Conservation (phyloP, 2,329 filamentous ascomycete genomes). For the Davidsoniella neocaledoniae region DNA sequence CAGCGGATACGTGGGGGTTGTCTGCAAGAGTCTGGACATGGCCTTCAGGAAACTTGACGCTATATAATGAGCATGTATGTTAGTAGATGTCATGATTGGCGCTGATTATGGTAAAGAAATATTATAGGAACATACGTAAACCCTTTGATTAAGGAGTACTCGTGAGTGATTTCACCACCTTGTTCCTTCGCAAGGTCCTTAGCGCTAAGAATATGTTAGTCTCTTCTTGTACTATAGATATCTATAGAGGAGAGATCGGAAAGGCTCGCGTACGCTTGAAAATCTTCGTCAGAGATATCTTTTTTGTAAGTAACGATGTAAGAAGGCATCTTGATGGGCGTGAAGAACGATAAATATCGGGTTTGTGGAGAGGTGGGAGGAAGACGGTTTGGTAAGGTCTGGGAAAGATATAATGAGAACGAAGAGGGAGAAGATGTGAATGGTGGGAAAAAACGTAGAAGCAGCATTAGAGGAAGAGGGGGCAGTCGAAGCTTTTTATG, state of each 20-base stretch:
- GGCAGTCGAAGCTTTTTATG: constrained; percentile 11
- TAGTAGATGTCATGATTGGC: neutral
- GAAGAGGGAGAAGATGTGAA: constrained; percentile 8
- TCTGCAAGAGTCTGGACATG: constrained; percentile 44
- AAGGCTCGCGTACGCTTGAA: constrained; percentile 40
- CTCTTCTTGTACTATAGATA: neutral
- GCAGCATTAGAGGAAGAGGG: constrained; percentile 8
- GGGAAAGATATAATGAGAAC: constrained; percentile 2
- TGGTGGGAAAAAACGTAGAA: constrained; percentile 6
- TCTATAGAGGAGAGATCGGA: neutral
- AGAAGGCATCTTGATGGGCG: constrained; percentile 30
- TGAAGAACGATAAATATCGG: constrained; percentile 5
- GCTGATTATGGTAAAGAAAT: neutral
- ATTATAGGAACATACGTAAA: constrained; percentile 58
- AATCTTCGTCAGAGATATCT: constrained; percentile 46
- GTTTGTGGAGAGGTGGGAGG: neutral
- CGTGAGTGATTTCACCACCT: constrained; percentile 70
- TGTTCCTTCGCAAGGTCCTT: constrained; percentile 60
- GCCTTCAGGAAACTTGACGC: constrained; percentile 49
- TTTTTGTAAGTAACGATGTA: constrained; percentile 62
- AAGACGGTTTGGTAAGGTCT: neutral
- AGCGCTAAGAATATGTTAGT: constrained; percentile 31
- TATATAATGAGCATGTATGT: neutral
- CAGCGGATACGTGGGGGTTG: constrained; percentile 53
- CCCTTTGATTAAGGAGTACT: constrained; percentile 77